phyloP scores from a whole-genome alignment of 2,329 filamentous ascomycete species.

The Verticillium zaregamsianum region DNA sequence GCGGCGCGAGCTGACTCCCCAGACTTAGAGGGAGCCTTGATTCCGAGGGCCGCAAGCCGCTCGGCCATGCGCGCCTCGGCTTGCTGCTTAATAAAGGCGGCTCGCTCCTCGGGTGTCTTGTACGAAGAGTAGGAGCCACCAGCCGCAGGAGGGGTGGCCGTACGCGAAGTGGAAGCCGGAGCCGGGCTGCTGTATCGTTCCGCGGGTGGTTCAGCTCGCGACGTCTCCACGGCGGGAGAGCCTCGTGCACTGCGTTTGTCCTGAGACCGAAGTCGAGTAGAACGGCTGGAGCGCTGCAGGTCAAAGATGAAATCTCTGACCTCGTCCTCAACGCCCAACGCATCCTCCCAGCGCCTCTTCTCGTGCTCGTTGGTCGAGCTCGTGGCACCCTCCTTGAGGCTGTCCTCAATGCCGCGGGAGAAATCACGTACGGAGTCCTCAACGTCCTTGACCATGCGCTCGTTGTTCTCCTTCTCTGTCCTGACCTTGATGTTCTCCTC shows the following conservation, averaged over 20 bases:
- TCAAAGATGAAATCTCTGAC: conserved; percentile 98
- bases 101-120: conserved; percentile 87
- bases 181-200: conserved; percentile 31
- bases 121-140: conserved; percentile 75
- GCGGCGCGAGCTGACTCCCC: conserved; percentile 81
- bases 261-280: conserved; percentile 62
- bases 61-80: conserved; percentile 97
- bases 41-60: conserved; percentile 84
- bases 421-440: conserved; percentile 95
- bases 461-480: conserved; percentile 87
- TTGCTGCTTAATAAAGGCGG: conserved; percentile 94
- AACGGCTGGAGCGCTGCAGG: conserved; percentile 78
- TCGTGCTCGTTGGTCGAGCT: conserved; percentile 83
- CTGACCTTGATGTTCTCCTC: conserved; percentile 79
- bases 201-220: conserved; percentile 11
- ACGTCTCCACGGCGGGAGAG: conserved; percentile 34
- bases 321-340: conserved; percentile 90
- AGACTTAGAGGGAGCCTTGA: conserved; percentile 75
- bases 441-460: conserved; percentile 93
- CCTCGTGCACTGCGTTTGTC: conserved; percentile 47
- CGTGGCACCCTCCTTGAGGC: conserved; percentile 73
- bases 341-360: conserved; percentile 91
- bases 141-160: conserved; percentile 46
- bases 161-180: conserved; percentile 45
- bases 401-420: conserved; percentile 77